phyloP scores from a whole-genome alignment of 176 grass and related monocot species.

The Lolium perenne region DNA sequence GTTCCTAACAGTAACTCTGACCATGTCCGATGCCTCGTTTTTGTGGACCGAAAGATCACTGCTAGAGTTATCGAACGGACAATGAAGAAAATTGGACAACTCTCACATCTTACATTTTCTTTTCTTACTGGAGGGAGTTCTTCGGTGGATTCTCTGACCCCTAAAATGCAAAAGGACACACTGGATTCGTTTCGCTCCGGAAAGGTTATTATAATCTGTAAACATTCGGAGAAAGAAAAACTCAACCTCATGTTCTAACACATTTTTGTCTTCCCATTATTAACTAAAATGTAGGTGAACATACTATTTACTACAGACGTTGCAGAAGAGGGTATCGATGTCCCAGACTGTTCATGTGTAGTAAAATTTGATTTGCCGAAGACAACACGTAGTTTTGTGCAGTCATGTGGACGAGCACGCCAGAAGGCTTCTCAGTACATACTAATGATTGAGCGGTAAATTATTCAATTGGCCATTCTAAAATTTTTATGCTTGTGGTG shows the following conservation, averaged over 20 bases:
- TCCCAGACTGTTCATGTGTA: conserved; percentile 86
- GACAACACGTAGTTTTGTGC: conserved; percentile 81
- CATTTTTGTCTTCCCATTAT: conserved; percentile 12
- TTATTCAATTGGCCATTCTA: conserved; percentile 17
- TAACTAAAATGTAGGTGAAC: conserved; percentile 70
- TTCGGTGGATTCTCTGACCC: conserved; percentile 69
- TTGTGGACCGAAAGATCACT: conserved; percentile 88
- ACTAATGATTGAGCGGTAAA: conserved; percentile 90
- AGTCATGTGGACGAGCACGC: conserved; percentile 75
- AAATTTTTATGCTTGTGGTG: conserved; percentile 21
- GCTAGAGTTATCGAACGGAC: conserved; percentile 71
- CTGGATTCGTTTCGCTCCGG: conserved; percentile 74
- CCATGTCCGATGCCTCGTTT: conserved; percentile 77
- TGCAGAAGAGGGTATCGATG: conserved; percentile 79
- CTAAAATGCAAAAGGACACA: conserved; percentile 76
- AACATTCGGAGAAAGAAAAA: conserved; percentile 32
- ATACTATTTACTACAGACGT: conserved; percentile 95
- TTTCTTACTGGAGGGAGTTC: conserved; percentile 83
- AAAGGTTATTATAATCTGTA: conserved; percentile 61
- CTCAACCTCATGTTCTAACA: conserved; percentile 31
- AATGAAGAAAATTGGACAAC: conserved; percentile 68
- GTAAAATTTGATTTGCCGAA: conserved; percentile 88
- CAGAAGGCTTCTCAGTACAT: conserved; percentile 73
- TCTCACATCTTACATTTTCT: conserved; percentile 72
- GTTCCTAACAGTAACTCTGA: conserved; percentile 51